A percentile compares a stretch with the other conserved stretches of the same genome.
phyloP scores from a whole-genome alignment of 108 stramenopile species.

The Cyclotella choctawhatcheeana region DNA sequence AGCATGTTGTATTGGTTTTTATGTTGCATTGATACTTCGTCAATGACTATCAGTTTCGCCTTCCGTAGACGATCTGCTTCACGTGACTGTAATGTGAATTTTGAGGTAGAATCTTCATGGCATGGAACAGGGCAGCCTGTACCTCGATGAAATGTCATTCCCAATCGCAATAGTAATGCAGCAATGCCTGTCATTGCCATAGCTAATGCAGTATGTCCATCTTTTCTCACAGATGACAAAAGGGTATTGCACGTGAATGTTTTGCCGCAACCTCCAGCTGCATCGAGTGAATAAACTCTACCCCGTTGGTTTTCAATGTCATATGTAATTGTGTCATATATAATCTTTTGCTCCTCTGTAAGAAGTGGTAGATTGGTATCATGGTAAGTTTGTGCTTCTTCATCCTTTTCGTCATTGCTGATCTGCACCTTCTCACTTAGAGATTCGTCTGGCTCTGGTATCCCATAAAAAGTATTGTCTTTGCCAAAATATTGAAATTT shows the following conservation, averaged over 20 bases:
- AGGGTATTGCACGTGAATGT: background rate
- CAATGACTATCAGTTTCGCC: background rate
- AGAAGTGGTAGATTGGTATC: background rate
- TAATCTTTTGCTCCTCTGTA: background rate
- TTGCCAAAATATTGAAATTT: background rate
- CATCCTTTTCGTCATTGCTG: background rate
- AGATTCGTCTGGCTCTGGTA: background rate
- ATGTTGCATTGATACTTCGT: constrained; percentile 23
- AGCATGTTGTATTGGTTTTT: background rate
- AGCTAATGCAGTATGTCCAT: background rate
- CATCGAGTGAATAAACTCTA: background rate
- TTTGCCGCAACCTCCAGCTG: background rate
- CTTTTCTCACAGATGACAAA: background rate
- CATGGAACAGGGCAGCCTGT: background rate
- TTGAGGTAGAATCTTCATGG: background rate
- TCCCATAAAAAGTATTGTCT: background rate
- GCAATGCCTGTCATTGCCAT: background rate
- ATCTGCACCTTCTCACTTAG: background rate
- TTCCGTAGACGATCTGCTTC: background rate
- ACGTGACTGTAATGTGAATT: background rate
- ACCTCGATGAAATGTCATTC: background rate
- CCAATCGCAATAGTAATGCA: background rate
- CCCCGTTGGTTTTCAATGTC: background rate
- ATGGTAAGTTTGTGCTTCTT: background rate
- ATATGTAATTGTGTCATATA: background rate